Base-by-base conservation (phyloP, 2,329 filamentous ascomycete genomes). In the Didymella pinodella region DNA sequence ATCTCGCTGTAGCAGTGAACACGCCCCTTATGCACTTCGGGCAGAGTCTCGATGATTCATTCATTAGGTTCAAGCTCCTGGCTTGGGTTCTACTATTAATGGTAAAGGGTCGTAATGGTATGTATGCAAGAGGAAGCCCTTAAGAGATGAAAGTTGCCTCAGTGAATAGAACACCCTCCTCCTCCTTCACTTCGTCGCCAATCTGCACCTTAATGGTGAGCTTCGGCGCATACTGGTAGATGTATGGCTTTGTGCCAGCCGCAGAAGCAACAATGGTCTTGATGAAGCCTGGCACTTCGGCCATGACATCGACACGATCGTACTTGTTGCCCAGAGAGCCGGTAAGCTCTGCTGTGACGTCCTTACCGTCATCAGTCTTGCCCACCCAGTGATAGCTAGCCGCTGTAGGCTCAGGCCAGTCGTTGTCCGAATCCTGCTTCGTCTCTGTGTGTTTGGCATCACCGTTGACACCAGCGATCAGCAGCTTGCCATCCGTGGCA, bases 61-160 rank as follows among this genome's bases (percentile, higher is more conserved):
- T 70, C 63, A 74, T 75, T 76, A 76, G 56, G 55, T 59, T 69
- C 75, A 76, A 69, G 74, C 64, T 54, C 73, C 71, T 65, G 74
- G 67, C 73, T 65, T 70, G 72, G 66, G 56, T 59, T 61, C 62
- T 54, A 46, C 64, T 55, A 74, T 74, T 76, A 76, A 66, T 68
- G 65, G 65, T 71, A 67, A 66, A 63, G 72, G 64, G 59, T 63
- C 58, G 61, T 61, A 50, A 66, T 63, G 52, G 44, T 64, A 54
- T 57, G 60, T 60, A 62, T 59, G 52, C 49, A 41, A 60, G 62
- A 65, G 65, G 45, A 26, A 46, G 45, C n/a, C 54, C 65, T 77
- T 74, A 89, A 51, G 90, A 93, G 79, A 99, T 96, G 81, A 98
- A 99, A n/a, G 93, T 97, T 2, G 95, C 93, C 81, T 99, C 95